Conservation (phyloP, 2,329 filamentous ascomycete species). For the Phoma sp. region DNA sequence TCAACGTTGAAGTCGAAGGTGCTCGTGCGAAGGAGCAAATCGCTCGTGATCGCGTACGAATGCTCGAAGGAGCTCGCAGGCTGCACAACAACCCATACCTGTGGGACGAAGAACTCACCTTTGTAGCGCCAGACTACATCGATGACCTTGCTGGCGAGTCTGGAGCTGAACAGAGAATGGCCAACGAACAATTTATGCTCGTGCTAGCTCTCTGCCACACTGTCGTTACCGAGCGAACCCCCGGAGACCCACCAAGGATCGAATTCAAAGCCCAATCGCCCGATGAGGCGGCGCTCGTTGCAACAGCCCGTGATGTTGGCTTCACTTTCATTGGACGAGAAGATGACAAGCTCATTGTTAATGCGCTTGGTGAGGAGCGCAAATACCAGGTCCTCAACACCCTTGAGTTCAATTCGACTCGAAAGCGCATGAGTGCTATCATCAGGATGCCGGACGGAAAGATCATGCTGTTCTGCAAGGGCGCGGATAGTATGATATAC, state of each 20-base stretch:
- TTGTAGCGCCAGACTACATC: constrained; percentile 89
- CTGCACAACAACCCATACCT: constrained; percentile 91
- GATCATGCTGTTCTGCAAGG: constrained; percentile 95
- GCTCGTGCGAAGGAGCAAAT: constrained; percentile 78
- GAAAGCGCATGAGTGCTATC: constrained; percentile 98
- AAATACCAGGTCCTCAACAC: constrained; percentile 90
- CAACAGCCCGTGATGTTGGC: constrained; percentile 92
- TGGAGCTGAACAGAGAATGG: constrained; percentile 75
- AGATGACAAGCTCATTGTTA: constrained; percentile 81
- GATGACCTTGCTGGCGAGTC: constrained; percentile 80
- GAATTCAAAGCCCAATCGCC: constrained; percentile 97
- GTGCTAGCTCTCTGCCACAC: constrained; percentile 95
- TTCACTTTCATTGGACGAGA: constrained; percentile 88
- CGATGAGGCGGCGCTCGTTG: constrained; percentile 91
- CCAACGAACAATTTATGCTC: constrained; percentile 91
- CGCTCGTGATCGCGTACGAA: constrained; percentile 73
- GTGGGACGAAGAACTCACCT: constrained; percentile 87
- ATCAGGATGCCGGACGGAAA: constrained; percentile 90
- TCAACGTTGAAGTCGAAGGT: constrained; percentile 83
- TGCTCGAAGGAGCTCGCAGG: constrained; percentile 74
- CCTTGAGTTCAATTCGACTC: constrained; percentile 94
- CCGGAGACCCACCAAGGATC: constrained; percentile 89
- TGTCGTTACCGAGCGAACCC: constrained; percentile 87
- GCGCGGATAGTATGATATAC: constrained; percentile 96
- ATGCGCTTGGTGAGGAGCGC: constrained; percentile 83